A percentile compares a stretch with the other conserved stretches of the same genome.
phyloP scores from a whole-genome alignment of 208 protist species.

The Trypanosoma cruzi region DNA sequence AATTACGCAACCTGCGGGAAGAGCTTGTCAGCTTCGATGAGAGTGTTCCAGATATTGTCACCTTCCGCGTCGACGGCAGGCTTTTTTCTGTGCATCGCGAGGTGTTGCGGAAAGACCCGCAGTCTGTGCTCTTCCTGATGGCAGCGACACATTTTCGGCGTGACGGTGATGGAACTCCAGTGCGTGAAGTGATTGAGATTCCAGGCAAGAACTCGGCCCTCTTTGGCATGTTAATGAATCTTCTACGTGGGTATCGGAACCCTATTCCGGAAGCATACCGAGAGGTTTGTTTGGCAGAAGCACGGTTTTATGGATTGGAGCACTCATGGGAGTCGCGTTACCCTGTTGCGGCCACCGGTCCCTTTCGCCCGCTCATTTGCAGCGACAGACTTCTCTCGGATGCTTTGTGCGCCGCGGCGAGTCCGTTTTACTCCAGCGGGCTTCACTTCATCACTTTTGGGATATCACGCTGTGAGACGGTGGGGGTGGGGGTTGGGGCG shows the following conservation, averaged over 20 bases:
- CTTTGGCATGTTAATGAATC: conserved; percentile 61
- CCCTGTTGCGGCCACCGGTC: conserved; percentile 20
- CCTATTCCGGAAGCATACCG: conserved; percentile 43
- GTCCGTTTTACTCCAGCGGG: conserved; percentile 39
- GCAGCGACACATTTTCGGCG: conserved; percentile 36
- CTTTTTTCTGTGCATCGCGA: conserved; percentile 42
- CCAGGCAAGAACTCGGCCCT: conserved; percentile 35
- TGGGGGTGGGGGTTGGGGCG: conserved; percentile 50
- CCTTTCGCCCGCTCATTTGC: conserved; percentile 41
- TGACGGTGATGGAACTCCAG: neutral
- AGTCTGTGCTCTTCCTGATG: conserved; percentile 67
- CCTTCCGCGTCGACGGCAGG: conserved; percentile 46
- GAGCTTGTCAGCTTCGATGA: conserved; percentile 34
- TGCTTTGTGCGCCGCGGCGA: conserved; percentile 45
- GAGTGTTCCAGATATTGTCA: conserved; percentile 48
- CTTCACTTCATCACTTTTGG: conserved; percentile 53
- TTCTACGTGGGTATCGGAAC: conserved; percentile 60
- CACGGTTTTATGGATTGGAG: conserved; percentile 55
- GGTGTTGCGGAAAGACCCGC: conserved; percentile 52
- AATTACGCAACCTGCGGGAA: conserved; percentile 16
- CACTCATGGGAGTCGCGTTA: conserved; percentile 43
- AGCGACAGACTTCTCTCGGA: conserved; percentile 46
- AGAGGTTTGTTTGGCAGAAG: conserved; percentile 46
- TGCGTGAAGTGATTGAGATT: conserved; percentile 29
- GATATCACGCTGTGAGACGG: conserved; percentile 50